These are phyloP conservation scores for Pulveroboletus sp. DNA, from an alignment of 768 basidiomycete species.

Conservation along the genomic window DNA sequence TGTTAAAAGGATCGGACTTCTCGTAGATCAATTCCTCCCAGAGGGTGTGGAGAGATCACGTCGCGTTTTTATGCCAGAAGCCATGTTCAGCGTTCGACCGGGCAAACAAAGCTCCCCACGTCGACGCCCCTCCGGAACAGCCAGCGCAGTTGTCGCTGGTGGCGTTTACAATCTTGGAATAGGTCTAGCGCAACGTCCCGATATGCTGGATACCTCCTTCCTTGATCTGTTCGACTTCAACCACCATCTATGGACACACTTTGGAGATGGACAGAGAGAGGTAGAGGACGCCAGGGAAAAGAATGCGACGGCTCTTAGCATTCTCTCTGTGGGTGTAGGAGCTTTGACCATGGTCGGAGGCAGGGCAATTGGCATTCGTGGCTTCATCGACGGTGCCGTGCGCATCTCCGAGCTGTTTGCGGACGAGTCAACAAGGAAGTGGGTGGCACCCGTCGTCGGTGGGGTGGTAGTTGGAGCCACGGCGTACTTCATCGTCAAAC, in stretches of 20 bases:
- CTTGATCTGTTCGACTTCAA: constrained; percentile 85
- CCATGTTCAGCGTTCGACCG: constrained; percentile 78
- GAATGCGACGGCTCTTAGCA: constrained; percentile 58
- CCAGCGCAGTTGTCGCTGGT: constrained; percentile 66
- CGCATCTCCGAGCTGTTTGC: constrained; percentile 75
- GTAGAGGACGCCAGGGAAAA: constrained; percentile 36
- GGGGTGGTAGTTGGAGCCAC: constrained; percentile 68
- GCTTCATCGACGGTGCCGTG: constrained; percentile 73
- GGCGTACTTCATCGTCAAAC: constrained; percentile 79
- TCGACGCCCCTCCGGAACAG: constrained; percentile 33
- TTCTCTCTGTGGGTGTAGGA: constrained; percentile 76
- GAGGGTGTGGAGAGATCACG: constrained; percentile 75
- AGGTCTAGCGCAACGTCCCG: constrained; percentile 71
- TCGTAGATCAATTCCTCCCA: constrained; percentile 78
- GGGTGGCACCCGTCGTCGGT: constrained; percentile 84
- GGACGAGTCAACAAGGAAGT: constrained; percentile 76
- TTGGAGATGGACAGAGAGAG: constrained; percentile 46
- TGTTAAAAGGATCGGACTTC: constrained; percentile 58
- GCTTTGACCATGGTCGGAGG: constrained; percentile 89
- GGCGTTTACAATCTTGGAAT: constrained; percentile 78
- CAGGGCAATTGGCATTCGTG: constrained; percentile 70
- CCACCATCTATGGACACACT: constrained; percentile 70
- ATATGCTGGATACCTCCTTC: constrained; percentile 75
- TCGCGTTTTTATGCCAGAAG: constrained; percentile 92
- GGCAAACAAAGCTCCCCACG: constrained; percentile 37